These are phyloP conservation scores for Nitzschia palea DNA, from an alignment of 108 stramenopile species.

Conservation along the genomic window DNA sequence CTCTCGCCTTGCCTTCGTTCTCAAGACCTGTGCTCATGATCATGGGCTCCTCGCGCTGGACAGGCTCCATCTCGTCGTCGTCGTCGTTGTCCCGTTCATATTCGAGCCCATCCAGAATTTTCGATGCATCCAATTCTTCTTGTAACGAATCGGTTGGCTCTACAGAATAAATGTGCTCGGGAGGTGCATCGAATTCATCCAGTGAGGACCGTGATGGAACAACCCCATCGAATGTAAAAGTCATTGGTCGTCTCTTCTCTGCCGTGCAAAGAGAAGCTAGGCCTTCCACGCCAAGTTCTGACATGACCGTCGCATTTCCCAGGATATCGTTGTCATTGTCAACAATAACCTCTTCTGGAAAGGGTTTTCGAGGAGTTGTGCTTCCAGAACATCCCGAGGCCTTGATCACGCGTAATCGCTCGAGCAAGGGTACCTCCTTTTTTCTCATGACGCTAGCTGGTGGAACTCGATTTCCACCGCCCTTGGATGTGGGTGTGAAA, in stretches of 20 bases:
- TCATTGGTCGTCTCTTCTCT: background rate
- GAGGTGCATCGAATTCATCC: background rate
- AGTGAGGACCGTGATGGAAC: slow-evolving; percentile 13
- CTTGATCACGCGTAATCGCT: background rate
- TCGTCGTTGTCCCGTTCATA: background rate
- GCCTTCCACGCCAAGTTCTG: slow-evolving; percentile 7
- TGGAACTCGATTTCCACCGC: background rate
- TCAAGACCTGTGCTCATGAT: background rate
- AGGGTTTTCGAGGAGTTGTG: background rate
- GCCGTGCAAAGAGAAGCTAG: background rate
- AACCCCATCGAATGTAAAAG: slow-evolving; percentile 14
- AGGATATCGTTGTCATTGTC: background rate
- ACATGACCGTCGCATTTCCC: background rate
- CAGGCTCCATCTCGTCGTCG: too few species aligned
- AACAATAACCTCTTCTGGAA: slow-evolving; percentile 12
- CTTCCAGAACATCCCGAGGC: background rate
- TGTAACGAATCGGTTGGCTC: background rate
- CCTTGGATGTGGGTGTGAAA: background rate
- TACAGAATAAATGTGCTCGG: background rate
- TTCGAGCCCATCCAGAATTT: background rate
- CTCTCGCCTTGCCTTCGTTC: background rate
- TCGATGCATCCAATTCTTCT: background rate
- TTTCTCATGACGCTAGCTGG: background rate
- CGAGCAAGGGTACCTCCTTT: background rate
- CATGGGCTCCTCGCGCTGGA: too few species aligned